Conservation (phyloP, 73 alveolate species). For the Blepharisma japonicum region DNA sequence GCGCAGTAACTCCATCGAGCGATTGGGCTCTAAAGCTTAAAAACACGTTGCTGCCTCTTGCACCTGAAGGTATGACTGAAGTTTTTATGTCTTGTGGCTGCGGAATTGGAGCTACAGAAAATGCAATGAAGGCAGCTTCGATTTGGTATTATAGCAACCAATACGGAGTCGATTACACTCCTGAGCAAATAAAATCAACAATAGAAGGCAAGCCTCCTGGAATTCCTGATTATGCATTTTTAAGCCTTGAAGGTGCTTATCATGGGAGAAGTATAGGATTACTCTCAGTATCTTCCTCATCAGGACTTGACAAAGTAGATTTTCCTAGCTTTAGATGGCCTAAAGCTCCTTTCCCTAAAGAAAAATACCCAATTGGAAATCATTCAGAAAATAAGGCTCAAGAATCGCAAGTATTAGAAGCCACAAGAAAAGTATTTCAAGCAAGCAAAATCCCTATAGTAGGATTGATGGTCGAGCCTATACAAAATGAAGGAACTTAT, state of each 20-base stretch:
- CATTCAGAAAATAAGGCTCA: slow-evolving; percentile 47
- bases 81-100: slow-evolving; percentile 43
- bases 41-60: slow-evolving; percentile 37
- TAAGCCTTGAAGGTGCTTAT: slow-evolving; percentile 44
- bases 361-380: slow-evolving; percentile 41
- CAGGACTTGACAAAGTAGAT: not conserved
- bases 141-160: slow-evolving; percentile 24
- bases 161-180: slow-evolving; percentile 22
- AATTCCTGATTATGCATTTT: slow-evolving; percentile 27
- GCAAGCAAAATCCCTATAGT: slow-evolving; percentile 38
- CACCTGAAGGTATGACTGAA: slow-evolving; percentile 43
- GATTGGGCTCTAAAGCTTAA: slow-evolving; percentile 42
- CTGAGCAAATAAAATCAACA: slow-evolving; percentile 7
- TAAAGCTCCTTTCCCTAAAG: slow-evolving; percentile 49
- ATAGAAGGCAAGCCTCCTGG: not conserved
- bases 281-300: slow-evolving; percentile 27
- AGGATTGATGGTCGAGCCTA: slow-evolving; percentile 65
- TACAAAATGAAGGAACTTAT: slow-evolving; percentile 28
- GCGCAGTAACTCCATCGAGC: slow-evolving; percentile 36
- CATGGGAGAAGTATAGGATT: slow-evolving; percentile 49
- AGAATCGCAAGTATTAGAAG: slow-evolving; percentile 52
- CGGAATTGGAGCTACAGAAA: slow-evolving; percentile 39
- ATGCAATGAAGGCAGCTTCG: slow-evolving; percentile 47
- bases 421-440: slow-evolving; percentile 34
- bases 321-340: slow-evolving; percentile 48